Conservation (phyloP, 2,329 filamentous ascomycete species). For the Ploettnerulaceae sp. region DNA sequence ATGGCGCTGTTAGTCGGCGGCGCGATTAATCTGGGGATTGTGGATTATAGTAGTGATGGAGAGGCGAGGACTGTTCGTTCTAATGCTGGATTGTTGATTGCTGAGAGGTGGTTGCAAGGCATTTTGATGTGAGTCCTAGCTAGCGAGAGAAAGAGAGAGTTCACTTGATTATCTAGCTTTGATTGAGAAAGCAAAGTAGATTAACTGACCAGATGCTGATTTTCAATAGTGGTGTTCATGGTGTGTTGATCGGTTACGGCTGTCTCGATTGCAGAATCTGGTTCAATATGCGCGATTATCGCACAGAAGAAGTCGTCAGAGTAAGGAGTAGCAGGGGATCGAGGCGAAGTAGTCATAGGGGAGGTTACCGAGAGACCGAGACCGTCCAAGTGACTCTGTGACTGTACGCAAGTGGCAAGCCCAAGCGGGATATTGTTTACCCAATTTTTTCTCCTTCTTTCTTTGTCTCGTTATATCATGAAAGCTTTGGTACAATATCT, state of each 20-base stretch:
- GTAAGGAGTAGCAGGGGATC: not conserved
- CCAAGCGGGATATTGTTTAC: not conserved
- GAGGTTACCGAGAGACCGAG: slow-evolving; percentile 5
- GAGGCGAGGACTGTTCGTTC: slow-evolving; percentile 21
- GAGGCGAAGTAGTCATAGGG: slow-evolving; percentile 1
- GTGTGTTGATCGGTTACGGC: not conserved
- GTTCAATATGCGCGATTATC: slow-evolving; percentile 3
- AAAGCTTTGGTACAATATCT: not conserved
- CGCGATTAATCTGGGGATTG: slow-evolving; percentile 6
- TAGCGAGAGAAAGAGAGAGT: not conserved
- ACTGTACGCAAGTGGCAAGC: not conserved
- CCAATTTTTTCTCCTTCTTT: no score
- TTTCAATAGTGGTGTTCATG: not conserved
- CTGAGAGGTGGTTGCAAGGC: slow-evolving; percentile 8
- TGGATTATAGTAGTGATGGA: slow-evolving; percentile 9
- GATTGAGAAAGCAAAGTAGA: not conserved
- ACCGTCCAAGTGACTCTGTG: not conserved
- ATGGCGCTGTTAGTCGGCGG: slow-evolving; percentile 7
- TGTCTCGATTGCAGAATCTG: slow-evolving; percentile 4
- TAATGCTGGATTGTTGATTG: not conserved
- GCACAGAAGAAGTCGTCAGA: not conserved
- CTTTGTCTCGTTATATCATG: not conserved
- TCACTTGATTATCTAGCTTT: no score
- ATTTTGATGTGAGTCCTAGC: slow-evolving; percentile 1
- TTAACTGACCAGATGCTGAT: not conserved